These are phyloP conservation scores for Aspergillus cejpii DNA, from an alignment of 2,329 filamentous ascomycete genomes.

Conservation along the genomic window DNA sequence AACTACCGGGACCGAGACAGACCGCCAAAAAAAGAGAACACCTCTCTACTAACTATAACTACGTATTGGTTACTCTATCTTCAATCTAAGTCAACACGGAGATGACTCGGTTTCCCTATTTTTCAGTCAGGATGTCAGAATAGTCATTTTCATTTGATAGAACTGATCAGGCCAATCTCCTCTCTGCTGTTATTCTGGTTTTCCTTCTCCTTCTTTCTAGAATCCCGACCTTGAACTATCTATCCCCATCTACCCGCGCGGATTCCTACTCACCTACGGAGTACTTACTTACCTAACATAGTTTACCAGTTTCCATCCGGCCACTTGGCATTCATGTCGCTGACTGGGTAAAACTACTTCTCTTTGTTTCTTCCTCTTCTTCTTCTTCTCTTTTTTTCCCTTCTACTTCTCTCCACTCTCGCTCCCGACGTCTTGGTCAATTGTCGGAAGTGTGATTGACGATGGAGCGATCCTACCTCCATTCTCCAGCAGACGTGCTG, in stretches of 20 bases:
- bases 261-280: too few relatives aligned
- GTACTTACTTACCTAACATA: slow-evolving; percentile 6
- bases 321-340: slow-evolving; percentile 25
- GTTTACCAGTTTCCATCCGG: slow-evolving; percentile 12
- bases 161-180: not conserved
- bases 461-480: slow-evolving; percentile 52
- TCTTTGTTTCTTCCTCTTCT: slow-evolving; percentile 12
- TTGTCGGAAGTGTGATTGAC: slow-evolving; percentile 8
- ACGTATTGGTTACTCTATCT: not conserved
- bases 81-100: not conserved
- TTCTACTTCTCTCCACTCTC: slow-evolving; percentile 4
- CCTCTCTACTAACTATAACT: slow-evolving; percentile 15
- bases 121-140: not conserved
- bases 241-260: too few relatives aligned
- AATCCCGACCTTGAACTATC: slow-evolving; percentile 13
- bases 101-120: not conserved
- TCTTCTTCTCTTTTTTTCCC: slow-evolving; percentile 1
- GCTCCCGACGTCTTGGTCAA: not conserved
- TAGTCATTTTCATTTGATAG: not conserved
- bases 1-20: slow-evolving; percentile 3
- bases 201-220: slow-evolving; percentile 16
- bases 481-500: slow-evolving; percentile 46
- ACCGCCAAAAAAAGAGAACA: slow-evolving; percentile 21
- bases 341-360: slow-evolving; percentile 11
- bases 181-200: not conserved